A percentile compares a stretch with the other conserved stretches of the same genome.
These are phyloP conservation scores for Corymbia maculata DNA, from an alignment of 345 rosid species.

Conservation along the genomic window DNA sequence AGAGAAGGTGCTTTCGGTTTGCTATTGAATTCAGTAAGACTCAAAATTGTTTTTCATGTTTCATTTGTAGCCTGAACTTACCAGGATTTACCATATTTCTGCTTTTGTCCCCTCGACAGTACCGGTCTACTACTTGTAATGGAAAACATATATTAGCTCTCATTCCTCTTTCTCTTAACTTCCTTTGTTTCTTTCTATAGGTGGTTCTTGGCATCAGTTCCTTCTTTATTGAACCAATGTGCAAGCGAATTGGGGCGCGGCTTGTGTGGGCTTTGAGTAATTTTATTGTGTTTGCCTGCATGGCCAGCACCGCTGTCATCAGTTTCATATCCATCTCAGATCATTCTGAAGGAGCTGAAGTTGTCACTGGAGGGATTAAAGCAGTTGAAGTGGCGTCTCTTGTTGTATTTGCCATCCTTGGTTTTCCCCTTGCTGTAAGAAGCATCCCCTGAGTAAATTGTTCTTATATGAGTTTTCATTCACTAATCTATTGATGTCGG, in stretches of 20 bases:
- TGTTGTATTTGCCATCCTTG: slow-evolving; percentile 78
- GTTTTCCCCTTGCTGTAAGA: slow-evolving; percentile 96
- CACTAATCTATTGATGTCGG: background rate
- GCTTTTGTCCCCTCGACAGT: background rate
- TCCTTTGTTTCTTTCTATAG: slow-evolving; percentile 17
- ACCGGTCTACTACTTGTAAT: background rate
- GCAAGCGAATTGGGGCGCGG: slow-evolving; percentile 68
- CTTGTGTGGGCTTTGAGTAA: slow-evolving; percentile 93
- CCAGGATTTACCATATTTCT: background rate
- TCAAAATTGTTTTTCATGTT: slow-evolving; percentile 25
- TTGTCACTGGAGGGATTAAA: slow-evolving; percentile 43
- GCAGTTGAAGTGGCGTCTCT: slow-evolving; percentile 63
- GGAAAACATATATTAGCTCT: background rate
- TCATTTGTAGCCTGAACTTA: background rate
- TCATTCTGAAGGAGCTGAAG: slow-evolving; percentile 47
- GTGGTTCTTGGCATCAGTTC: slow-evolving; percentile 96
- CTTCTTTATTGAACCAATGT: slow-evolving; percentile 84
- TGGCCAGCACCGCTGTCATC: slow-evolving; percentile 76
- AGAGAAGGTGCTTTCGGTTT: slow-evolving; percentile 99
- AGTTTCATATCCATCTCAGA: slow-evolving; percentile 54
- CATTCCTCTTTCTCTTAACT: background rate
- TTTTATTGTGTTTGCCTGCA: slow-evolving; percentile 73
- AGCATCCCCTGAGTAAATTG: background rate
- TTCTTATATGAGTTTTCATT: background rate
- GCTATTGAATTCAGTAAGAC: slow-evolving; percentile 98